These are phyloP conservation scores for Magnolia changhungtana DNA, from an alignment of 164 flowering plant genomes.

Conservation along the genomic window DNA sequence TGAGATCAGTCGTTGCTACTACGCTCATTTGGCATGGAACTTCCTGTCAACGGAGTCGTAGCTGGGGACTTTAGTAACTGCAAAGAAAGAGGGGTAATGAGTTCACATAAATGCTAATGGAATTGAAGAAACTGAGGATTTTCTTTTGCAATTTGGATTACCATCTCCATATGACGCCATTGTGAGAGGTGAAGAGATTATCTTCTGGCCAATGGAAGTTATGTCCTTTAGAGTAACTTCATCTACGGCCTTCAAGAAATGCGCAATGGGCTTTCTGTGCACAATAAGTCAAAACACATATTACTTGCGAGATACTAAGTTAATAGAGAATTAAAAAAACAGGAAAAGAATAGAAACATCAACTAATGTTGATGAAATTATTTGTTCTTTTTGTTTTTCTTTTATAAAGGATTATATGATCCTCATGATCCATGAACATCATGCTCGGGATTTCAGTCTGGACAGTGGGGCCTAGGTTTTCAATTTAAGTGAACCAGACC, in stretches of 20 bases:
- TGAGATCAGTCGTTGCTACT: background rate
- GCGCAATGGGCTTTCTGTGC: constrained; percentile 36
- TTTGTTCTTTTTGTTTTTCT: background rate
- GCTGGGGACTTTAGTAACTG: constrained; percentile 72
- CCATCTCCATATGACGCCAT: constrained; percentile 95
- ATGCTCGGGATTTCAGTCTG: no score
- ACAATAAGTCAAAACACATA: background rate
- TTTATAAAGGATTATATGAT: no score
- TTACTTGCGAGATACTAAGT: background rate
- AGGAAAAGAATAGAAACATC: background rate
- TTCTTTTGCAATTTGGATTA: constrained; percentile 16
- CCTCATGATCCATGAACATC: no score
- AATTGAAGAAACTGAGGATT: background rate
- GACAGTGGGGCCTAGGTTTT: no score
- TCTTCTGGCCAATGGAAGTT: constrained; percentile 41
- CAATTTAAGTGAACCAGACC: no score
- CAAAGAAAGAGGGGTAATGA: background rate
- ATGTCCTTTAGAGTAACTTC: constrained; percentile 61
- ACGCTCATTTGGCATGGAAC: constrained; percentile 45
- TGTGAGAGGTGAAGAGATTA: constrained; percentile 74
- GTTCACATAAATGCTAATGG: background rate
- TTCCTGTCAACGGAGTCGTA: constrained; percentile 67
- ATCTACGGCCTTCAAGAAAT: constrained; percentile 69
- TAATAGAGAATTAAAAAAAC: background rate
- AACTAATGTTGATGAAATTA: background rate